Conservation (phyloP, 306 rosid genomes). For the Medicago arabica region DNA sequence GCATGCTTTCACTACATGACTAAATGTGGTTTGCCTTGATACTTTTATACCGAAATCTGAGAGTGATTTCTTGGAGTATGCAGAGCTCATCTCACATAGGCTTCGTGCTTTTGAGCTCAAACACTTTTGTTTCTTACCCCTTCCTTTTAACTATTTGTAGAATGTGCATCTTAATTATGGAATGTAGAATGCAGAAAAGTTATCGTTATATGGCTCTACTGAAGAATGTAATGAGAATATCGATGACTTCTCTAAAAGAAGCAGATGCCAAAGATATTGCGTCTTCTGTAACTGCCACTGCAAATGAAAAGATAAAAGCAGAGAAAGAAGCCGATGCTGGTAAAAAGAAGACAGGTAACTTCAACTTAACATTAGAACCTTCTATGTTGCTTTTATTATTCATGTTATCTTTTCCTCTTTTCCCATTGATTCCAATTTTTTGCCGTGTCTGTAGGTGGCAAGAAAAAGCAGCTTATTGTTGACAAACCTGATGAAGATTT, state of each 20-base stretch:
- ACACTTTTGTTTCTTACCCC: not conserved
- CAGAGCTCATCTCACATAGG: constrained; percentile 78
- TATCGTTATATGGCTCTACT: constrained; percentile 75
- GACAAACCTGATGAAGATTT: constrained; percentile 85
- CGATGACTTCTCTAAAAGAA: constrained; percentile 79
- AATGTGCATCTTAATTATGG: constrained; percentile 33
- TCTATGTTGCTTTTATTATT: not conserved
- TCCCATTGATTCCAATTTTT: not conserved
- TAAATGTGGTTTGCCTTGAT: no score
- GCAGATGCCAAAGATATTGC: constrained; percentile 95
- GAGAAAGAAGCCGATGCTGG: constrained; percentile 93
- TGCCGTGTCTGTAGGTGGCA: constrained; percentile 60
- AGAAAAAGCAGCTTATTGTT: constrained; percentile 88
- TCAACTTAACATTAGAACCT: not conserved
- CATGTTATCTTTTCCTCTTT: not conserved
- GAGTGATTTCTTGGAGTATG: constrained; percentile 86
- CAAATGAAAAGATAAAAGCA: constrained; percentile 86
- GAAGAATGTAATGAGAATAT: constrained; percentile 81
- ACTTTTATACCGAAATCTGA: constrained; percentile 92
- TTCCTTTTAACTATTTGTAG: not conserved
- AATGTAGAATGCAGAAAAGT: constrained; percentile 93
- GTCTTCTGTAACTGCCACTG: constrained; percentile 84
- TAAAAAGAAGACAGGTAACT: constrained; percentile 83
- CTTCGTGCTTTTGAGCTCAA: constrained; percentile 70
- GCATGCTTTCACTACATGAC: no score